Evolutionary conservation across 495 filamentous ascomycete species (phyloP), one percentile per base, ranked within the genome.

Genomic region (Rusavskia elegans): DNA sequence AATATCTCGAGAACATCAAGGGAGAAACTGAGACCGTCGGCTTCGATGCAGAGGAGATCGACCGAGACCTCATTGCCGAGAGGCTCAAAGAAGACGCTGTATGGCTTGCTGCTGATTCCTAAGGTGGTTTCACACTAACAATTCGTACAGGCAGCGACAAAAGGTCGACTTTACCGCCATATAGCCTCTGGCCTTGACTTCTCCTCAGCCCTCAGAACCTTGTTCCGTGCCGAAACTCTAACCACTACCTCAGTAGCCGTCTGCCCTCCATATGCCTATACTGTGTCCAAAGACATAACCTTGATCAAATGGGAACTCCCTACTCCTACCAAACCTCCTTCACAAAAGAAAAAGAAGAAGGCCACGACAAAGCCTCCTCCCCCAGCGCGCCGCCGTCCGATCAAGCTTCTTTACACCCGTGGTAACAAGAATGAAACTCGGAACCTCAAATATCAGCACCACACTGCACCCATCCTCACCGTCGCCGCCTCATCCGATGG

Each of bases 31-130:
- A 84, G 49, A 81, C 83, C n/a, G 52, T 57, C 16, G 92, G 86
- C 5, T 97, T 95, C 59, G 87, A 98, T 68, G 92, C 92, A 3
- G 89, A 81, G 54, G 82, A 96, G 19, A 86, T 98, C 42, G 92
- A 97, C 66, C 73, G 82, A 41, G 89, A 97, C 58, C 72, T 95
- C 48, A 92, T 97, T 59, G 88, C 92, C 6, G 82, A 90, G 60
- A 72, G 90, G 54, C 68, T 97, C 53, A 81, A 89, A 64, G 85
- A 96, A 67, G 92, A 95, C 64, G 88, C 88, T 41, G 74, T 77
- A 77, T 61, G 73, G 68, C 50, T 49, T 10, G 10, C 10, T 8
- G 9, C 5, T 35, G 13, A 32, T 3, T 27, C 30, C 8, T 11
- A 37, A n/a, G 17, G 42, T 48, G 51, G 45, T 51, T 56, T 54